Conservation (phyloP, 352 stramenopile species). For the Phytopythium helicoides region DNA sequence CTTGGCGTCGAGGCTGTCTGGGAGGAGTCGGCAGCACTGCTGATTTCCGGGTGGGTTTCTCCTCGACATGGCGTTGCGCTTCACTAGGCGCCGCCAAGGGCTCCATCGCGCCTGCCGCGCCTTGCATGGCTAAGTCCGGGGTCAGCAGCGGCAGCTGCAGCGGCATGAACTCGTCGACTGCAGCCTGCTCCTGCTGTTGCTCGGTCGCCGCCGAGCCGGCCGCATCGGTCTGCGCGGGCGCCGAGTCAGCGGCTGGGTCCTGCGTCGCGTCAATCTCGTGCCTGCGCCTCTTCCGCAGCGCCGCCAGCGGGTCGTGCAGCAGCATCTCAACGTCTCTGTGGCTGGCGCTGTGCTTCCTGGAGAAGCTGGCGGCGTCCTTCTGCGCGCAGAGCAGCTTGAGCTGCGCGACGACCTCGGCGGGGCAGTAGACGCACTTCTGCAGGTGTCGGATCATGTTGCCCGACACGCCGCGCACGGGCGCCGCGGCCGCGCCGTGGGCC, state of each 20-base stretch:
- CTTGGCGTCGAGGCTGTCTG: too few species aligned
- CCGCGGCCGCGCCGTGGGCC: slow-evolving; percentile 45
- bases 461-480: slow-evolving; percentile 61
- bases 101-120: neutral
- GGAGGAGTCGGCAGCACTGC: too few species aligned
- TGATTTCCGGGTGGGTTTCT: too few species aligned
- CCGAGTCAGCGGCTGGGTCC: too few species aligned
- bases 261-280: neutral
- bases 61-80: too few species aligned
- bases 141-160: slow-evolving; percentile 37
- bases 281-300: slow-evolving; percentile 25
- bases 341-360: slow-evolving; percentile 55
- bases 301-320: slow-evolving; percentile 22
- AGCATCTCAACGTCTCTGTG: slow-evolving; percentile 34
- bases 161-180: slow-evolving; percentile 24
- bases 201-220: too few species aligned
- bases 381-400: slow-evolving; percentile 65
- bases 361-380: slow-evolving; percentile 71
- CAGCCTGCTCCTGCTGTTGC: neutral
- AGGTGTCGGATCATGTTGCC: slow-evolving; percentile 85
- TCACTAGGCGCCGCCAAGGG: too few species aligned
- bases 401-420: slow-evolving; percentile 60
- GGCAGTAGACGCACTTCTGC: slow-evolving; percentile 77
- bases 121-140: slow-evolving; percentile 18
- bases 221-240: too few species aligned